phyloP scores from a whole-genome alignment of 129 eudicot species.

The Artemisia tridentata region DNA sequence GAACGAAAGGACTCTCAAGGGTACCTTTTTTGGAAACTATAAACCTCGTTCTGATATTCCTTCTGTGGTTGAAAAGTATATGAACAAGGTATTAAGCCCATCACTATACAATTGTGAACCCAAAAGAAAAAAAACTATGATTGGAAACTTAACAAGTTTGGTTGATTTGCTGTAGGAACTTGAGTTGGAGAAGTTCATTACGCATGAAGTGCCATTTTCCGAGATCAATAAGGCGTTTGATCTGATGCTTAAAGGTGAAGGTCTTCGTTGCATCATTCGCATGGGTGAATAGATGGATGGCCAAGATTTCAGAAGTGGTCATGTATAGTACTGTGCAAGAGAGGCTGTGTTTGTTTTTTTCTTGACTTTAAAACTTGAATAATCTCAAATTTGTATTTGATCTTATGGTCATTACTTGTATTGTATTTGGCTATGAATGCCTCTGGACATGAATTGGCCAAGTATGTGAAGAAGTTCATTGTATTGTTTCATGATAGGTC shows the following conservation, averaged over 20 bases:
- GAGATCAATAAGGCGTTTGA: constrained; percentile 50
- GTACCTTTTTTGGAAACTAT: constrained; percentile 84
- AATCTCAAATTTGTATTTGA: neutral
- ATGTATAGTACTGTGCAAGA: neutral
- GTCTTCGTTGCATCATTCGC: constrained; percentile 45
- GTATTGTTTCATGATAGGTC: too few relatives aligned
- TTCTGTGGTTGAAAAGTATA: constrained; percentile 66
- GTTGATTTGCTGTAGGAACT: constrained; percentile 31
- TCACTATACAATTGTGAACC: too few relatives aligned
- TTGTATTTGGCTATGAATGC: neutral
- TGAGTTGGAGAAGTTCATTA: constrained; percentile 44
- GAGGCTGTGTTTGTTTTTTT: neutral
- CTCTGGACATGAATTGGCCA: neutral
- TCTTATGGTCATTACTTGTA: neutral
- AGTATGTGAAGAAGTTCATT: too few relatives aligned
- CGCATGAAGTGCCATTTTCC: constrained; percentile 41
- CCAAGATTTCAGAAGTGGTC: neutral
- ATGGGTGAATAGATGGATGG: constrained; percentile 29
- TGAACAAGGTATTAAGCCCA: constrained; percentile 52
- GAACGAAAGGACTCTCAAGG: constrained; percentile 83
- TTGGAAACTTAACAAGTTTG: neutral
- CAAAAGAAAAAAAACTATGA: too few relatives aligned
- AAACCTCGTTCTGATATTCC: constrained; percentile 76
- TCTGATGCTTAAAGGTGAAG: constrained; percentile 44
- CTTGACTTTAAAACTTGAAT: neutral